Percentiles rank a stretch among this genome's conserved stretches.
These are phyloP conservation scores for Dothidotthia symphoricarpi DNA, from an alignment of 2,329 filamentous ascomycete species.

Conservation along the genomic window DNA sequence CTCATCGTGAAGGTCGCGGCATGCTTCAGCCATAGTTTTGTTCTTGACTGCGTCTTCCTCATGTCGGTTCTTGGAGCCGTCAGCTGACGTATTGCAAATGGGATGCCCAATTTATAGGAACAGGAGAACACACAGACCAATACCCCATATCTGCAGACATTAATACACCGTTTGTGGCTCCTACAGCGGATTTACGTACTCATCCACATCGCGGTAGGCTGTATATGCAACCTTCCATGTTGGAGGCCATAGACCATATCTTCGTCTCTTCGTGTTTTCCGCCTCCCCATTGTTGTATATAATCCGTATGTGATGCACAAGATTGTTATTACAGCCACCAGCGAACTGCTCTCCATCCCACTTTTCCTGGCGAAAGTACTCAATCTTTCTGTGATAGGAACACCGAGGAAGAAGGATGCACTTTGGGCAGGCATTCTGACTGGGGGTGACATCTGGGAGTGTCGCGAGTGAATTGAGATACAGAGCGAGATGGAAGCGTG, in stretches of 20 bases:
- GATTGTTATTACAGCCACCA: no score
- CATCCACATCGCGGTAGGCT: conserved; percentile 59
- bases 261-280: neutral
- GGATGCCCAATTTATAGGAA: no score
- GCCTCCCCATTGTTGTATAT: neutral
- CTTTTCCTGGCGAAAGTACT: neutral
- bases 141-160: conserved; percentile 51
- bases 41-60: neutral
- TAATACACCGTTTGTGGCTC: no score
- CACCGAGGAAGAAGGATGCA: no score
- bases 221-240: conserved; percentile 57
- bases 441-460: no score
- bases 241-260: conserved; percentile 50
- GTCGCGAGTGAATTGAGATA: no score
- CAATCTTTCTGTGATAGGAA: no score
- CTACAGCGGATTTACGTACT: conserved; percentile 21
- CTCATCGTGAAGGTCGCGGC: conserved; percentile 50
- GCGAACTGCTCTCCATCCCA: neutral
- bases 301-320: no score
- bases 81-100: no score
- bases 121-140: conserved; percentile 40
- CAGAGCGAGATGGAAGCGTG: no score
- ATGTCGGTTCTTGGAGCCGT: no score
- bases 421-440: no score
- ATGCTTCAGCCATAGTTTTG: conserved; percentile 46